Percentiles rank a stretch among this genome's conserved stretches.
phyloP scores from a whole-genome alignment of 139 green algal species.

The Chlamydomonas schloesseri region DNA sequence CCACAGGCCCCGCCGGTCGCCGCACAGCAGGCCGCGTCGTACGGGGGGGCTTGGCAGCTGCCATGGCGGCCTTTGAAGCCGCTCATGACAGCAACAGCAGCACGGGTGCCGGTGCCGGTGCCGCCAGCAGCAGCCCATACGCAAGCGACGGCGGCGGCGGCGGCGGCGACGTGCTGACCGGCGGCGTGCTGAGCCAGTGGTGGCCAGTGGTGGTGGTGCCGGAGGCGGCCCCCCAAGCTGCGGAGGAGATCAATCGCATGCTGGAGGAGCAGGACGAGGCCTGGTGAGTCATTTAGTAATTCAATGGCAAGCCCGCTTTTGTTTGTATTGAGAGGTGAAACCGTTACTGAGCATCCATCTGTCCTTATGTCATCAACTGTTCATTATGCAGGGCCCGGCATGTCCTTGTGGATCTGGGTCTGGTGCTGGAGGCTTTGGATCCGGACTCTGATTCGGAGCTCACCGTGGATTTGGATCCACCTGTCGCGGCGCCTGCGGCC shows the following conservation, averaged over 20 bases:
- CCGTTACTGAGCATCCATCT: not conserved
- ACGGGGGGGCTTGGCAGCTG: not conserved
- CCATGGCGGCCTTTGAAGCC: not conserved
- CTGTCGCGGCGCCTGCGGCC: too few relatives aligned
- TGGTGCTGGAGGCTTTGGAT: conserved; percentile 34
- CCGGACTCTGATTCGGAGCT: not conserved
- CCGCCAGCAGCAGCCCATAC: too few relatives aligned
- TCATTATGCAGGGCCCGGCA: not conserved
- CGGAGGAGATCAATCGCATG: conserved; percentile 29
- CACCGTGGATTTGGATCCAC: too few relatives aligned
- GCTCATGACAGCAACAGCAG: not conserved
- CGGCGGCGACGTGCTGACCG: not conserved
- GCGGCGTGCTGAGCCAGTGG: conserved; percentile 13
- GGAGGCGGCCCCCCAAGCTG: not conserved
- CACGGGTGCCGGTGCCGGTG: too few relatives aligned
- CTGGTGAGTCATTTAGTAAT: not conserved
- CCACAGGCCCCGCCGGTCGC: not conserved
- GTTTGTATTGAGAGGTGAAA: too few relatives aligned
- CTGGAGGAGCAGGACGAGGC: not conserved
- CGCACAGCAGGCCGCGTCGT: not conserved
- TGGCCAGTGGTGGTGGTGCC: conserved; percentile 42
- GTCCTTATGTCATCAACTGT: not conserved
- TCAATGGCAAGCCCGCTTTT: too few relatives aligned
- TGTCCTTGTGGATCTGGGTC: conserved; percentile 21
- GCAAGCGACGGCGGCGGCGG: conserved; percentile 5